Conservation (phyloP, 1,139 yeast genomes). For the Hemisphaericaspora lyxosophila region DNA sequence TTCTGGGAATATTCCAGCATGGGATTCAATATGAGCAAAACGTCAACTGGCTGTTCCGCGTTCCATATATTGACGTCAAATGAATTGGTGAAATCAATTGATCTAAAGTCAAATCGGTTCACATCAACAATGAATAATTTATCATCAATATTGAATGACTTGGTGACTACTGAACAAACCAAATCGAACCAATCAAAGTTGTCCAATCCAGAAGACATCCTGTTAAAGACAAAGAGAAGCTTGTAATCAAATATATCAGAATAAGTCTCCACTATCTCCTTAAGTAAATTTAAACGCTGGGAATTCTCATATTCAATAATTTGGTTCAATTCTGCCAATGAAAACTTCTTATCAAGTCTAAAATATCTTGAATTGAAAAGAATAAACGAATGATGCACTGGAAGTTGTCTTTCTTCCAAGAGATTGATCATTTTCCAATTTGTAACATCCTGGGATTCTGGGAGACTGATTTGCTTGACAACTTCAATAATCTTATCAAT, state of each 20-base stretch:
- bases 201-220: slow-evolving; percentile 8
- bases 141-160: slow-evolving; percentile 46
- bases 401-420: slow-evolving; percentile 27
- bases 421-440: slow-evolving; percentile 2
- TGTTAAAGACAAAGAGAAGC: slow-evolving; percentile 23
- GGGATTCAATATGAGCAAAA: slow-evolving; percentile 71
- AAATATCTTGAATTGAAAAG: slow-evolving; percentile 46
- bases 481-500: slow-evolving; percentile 17
- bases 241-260: slow-evolving; percentile 26
- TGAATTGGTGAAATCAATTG: slow-evolving; percentile 32
- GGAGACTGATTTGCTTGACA: slow-evolving; percentile 6
- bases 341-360: slow-evolving; percentile 25
- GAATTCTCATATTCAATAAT: slow-evolving; percentile 37
- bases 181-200: slow-evolving; percentile 50
- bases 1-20: slow-evolving; percentile 67
- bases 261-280: slow-evolving; percentile 31
- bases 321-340: slow-evolving; percentile 23
- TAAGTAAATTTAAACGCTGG: slow-evolving; percentile 32
- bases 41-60: slow-evolving; percentile 37
- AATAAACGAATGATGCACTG: slow-evolving; percentile 35
- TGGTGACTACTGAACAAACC: slow-evolving; percentile 41
- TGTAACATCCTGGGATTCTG: not conserved
- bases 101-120: slow-evolving; percentile 43
- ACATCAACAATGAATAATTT: slow-evolving; percentile 36
- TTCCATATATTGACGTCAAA: slow-evolving; percentile 28